Evolutionary conservation across 164 flowering plant species (phyloP).

Genomic region (Dillenia suffruticosa): DNA sequence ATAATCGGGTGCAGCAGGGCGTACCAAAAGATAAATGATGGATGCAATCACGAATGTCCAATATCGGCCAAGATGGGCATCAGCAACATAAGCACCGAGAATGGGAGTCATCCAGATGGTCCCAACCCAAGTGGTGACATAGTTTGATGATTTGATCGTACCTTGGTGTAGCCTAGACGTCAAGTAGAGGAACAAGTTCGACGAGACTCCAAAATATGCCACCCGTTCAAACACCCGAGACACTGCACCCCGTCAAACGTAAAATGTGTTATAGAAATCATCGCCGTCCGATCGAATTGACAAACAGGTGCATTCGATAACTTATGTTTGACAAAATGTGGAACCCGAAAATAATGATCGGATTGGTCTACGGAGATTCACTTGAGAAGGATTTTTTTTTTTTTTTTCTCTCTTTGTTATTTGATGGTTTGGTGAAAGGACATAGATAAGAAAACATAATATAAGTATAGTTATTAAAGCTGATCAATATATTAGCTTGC

Average conservation of each 20-base stretch:
- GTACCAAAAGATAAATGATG: slow-evolving; percentile 50
- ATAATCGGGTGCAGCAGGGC: background rate
- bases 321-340: no score
- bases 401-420: no score
- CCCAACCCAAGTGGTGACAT: slow-evolving; percentile 78
- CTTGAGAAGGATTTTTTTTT: no score
- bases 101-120: slow-evolving; percentile 71
- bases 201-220: slow-evolving; percentile 70
- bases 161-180: slow-evolving; percentile 56
- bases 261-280: background rate
- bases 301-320: no score
- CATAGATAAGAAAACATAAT: no score
- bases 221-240: slow-evolving; percentile 72
- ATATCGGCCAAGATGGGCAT: slow-evolving; percentile 74
- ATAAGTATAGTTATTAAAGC: no score
- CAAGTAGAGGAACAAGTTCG: slow-evolving; percentile 54
- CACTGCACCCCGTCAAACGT: slow-evolving; percentile 22
- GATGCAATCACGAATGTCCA: slow-evolving; percentile 62
- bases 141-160: slow-evolving; percentile 54
- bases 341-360: no score
- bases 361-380: no score
- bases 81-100: slow-evolving; percentile 74
- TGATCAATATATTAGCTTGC: no score
- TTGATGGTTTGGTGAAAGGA: no score
- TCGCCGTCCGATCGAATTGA: no score